Evolutionary conservation across 2,329 filamentous ascomycete species (phyloP), one percentile per base, ranked within the genome.

Genomic region (Malbranchea zuffiana): DNA sequence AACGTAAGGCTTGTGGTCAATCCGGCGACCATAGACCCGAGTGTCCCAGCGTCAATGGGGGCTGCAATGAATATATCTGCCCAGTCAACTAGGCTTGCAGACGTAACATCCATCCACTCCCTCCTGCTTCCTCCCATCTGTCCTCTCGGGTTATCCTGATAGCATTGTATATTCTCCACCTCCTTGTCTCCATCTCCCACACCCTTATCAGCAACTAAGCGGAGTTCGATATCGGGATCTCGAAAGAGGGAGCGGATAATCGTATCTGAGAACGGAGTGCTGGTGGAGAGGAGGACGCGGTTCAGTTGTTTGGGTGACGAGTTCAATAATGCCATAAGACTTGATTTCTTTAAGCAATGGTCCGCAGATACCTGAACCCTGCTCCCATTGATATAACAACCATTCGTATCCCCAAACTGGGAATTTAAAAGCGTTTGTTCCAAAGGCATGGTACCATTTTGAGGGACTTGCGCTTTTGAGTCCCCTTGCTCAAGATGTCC

Each of bases 1-100:
- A 92, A 69, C 5, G 92, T 68, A 37, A 93, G 69, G 19, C 79
- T 92, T 51, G 84, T 84, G 2, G 83, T 79, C 40, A 88, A 72
- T 35, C 87, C 87, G 37, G 80, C 75, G 52, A 94, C 68, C 85
- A 95, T 93, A 55, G 84, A 84, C 19, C 82, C 82, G 38, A 94
- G 69, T 38, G 79, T 80, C 53, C 90, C 82, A 5, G 85, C 83
- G 56, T 90, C 82, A 32, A 93, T 79, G 3, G 87, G 85, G 5
- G 82, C 82, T 39, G 93, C 73, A 20, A 94, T 77, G 41, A 94
- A 69, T 47, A 94, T 63, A 58, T 94, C 82, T 4, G 87, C 84
- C 87, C 87, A 95, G 43, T 83, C 74, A 46, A 85, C 83, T 42
- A 92, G 61, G 46, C 84, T 79, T 4, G 60, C 58, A 24, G 60